These are phyloP conservation scores for Collybia sp. DNA, from an alignment of 768 basidiomycete genomes.

Conservation along the genomic window DNA sequence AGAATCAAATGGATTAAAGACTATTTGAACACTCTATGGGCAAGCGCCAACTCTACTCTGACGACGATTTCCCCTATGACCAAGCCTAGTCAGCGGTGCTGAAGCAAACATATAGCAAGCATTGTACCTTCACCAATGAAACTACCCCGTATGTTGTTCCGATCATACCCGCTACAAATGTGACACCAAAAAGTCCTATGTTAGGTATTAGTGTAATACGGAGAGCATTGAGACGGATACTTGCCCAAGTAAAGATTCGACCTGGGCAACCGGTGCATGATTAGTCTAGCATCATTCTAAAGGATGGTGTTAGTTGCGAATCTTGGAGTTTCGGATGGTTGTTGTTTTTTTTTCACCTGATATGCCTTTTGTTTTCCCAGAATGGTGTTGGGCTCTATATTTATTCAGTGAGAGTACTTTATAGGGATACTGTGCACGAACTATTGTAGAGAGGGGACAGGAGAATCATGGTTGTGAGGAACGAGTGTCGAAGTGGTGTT, in stretches of 20 bases:
- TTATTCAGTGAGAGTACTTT: slow-evolving; percentile 1
- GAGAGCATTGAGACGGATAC: slow-evolving; percentile 10
- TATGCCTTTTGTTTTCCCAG: slow-evolving; percentile 59
- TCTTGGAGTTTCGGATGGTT: too few species aligned
- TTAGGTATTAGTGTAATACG: slow-evolving; percentile 2
- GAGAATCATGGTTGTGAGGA: slow-evolving; percentile 34
- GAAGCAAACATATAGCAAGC: too few species aligned
- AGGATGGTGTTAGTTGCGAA: slow-evolving; percentile 5
- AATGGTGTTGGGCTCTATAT: slow-evolving; percentile 57
- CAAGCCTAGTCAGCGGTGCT: background rate
- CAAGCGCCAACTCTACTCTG: slow-evolving; percentile 3
- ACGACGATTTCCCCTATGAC: slow-evolving; percentile 12
- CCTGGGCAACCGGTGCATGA: slow-evolving; percentile 61
- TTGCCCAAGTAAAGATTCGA: slow-evolving; percentile 62
- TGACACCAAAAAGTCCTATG: slow-evolving; percentile 49
- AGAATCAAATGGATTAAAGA: too few species aligned
- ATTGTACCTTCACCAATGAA: slow-evolving; percentile 40
- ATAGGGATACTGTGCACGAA: slow-evolving; percentile 26
- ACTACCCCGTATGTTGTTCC: slow-evolving; percentile 48
- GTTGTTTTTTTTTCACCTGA: slow-evolving; percentile 43
- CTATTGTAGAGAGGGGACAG: slow-evolving; percentile 63
- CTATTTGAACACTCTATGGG: too few species aligned
- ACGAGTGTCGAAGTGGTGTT: slow-evolving; percentile 15
- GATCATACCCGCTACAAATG: slow-evolving; percentile 50
- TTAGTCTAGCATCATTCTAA: slow-evolving; percentile 41